These are phyloP conservation scores for Grigorovia transvaalensis DNA, from an alignment of 805 yeast species.

Conservation along the genomic window DNA sequence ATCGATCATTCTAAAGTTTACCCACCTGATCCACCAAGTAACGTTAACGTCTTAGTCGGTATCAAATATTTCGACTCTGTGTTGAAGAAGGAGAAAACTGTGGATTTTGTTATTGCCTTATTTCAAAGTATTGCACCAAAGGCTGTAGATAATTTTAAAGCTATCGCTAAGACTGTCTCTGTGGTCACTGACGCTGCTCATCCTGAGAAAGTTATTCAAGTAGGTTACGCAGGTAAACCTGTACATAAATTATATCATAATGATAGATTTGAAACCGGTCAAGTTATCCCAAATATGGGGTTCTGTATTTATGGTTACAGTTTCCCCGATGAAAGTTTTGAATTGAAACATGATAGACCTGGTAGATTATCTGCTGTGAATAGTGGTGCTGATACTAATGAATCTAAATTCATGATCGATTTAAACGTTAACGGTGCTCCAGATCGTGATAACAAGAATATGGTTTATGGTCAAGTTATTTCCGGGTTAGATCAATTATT, in stretches of 20 bases:
- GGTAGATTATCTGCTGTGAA: slow-evolving; percentile 67
- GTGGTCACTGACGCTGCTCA: slow-evolving; percentile 21
- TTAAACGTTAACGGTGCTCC: slow-evolving; percentile 35
- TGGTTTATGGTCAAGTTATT: slow-evolving; percentile 68
- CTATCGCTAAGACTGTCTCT: slow-evolving; percentile 36
- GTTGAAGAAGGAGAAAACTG: slow-evolving; percentile 4
- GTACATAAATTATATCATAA: slow-evolving; percentile 50
- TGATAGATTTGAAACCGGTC: slow-evolving; percentile 86
- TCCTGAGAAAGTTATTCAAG: slow-evolving; percentile 15
- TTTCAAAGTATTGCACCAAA: slow-evolving; percentile 58
- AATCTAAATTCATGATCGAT: slow-evolving; percentile 63
- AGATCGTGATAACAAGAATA: slow-evolving; percentile 54
- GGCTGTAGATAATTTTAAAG: slow-evolving; percentile 50
- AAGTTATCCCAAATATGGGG: slow-evolving; percentile 73
- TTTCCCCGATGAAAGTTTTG: slow-evolving; percentile 69
- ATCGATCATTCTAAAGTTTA: slow-evolving; percentile 8
- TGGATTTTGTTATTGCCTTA: slow-evolving; percentile 44
- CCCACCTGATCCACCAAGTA: slow-evolving; percentile 29
- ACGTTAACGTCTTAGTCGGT: slow-evolving; percentile 18
- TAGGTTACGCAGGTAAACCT: neutral
- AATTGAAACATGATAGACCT: slow-evolving; percentile 55
- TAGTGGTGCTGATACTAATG: slow-evolving; percentile 55
- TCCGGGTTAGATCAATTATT: slow-evolving; percentile 54
- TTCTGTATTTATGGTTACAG: slow-evolving; percentile 64
- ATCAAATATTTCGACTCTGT: slow-evolving; percentile 18